Conservation (phyloP, 208 protist genomes). For the Trypanosoma cruzi region DNA sequence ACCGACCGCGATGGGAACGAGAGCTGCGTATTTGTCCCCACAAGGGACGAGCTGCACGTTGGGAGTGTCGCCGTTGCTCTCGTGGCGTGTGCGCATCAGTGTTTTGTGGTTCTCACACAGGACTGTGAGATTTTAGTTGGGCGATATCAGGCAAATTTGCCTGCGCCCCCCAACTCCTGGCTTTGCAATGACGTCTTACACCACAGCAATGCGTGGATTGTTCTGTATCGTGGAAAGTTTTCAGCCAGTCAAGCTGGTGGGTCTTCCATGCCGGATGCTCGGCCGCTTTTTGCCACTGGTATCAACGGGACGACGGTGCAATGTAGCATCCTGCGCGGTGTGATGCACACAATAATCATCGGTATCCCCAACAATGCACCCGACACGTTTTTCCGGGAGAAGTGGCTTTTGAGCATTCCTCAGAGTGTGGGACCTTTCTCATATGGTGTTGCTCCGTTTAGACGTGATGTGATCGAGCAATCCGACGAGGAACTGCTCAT, state of each 20-base stretch:
- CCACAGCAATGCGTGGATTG: conserved; percentile 37
- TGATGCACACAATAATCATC: conserved; percentile 20
- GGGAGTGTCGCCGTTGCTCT: conserved; percentile 33
- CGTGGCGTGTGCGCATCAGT: conserved; percentile 60
- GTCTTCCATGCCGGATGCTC: neutral
- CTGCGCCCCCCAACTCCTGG: conserved; percentile 20
- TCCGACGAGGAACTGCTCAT: conserved; percentile 41
- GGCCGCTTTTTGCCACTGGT: conserved; percentile 14
- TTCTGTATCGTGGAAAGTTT: conserved; percentile 24
- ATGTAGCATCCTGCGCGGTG: conserved; percentile 17
- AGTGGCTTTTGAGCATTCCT: conserved; percentile 32
- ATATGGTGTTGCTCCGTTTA: conserved; percentile 17
- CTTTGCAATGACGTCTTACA: conserved; percentile 23
- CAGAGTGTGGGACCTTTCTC: conserved; percentile 5
- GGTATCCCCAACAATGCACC: conserved; percentile 23
- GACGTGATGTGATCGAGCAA: conserved; percentile 25
- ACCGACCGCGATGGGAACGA: neutral
- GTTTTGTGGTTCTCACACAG: conserved; percentile 61
- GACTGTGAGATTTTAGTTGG: conserved; percentile 58
- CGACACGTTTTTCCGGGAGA: conserved; percentile 26
- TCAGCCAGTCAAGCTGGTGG: neutral
- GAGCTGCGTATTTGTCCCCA: conserved; percentile 11
- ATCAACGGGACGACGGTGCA: conserved; percentile 25
- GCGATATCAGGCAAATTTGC: conserved; percentile 78
- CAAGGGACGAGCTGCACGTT: conserved; percentile 50